Evolutionary conservation across 225 moss, liverwort and hornwort genomes (phyloP), one percentile per base, ranked within the genome.

Genomic region (Physcomitrellopsis africana): DNA sequence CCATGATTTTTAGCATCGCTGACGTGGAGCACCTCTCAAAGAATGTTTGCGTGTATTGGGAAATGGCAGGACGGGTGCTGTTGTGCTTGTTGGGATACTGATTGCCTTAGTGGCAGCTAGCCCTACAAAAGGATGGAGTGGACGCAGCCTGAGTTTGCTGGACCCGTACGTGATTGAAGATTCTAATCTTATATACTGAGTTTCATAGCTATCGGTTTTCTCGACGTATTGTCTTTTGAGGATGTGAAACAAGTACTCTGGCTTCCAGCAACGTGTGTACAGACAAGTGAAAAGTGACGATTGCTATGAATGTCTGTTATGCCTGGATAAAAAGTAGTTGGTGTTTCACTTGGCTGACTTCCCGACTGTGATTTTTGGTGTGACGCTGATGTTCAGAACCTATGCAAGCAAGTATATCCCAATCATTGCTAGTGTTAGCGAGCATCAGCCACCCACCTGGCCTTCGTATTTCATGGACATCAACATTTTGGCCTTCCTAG

Each of bases 401-500:
- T 99, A 99, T 78, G 99, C 99, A 74, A 99, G 99, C 93, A 99
- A 99, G 83, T 99, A 99, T 74, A 99, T 99, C 64, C 99, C 99
- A 43, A 99, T 99, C 20, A 99, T 99, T 83, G 99, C 99, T 2
- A 99, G 99, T 89, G 99, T 99, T 16, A 99, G 99, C 84, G 99
- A 99, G 72, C 99, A 99, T 88, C 99, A 99, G 80, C 99, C 99
- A 72, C 99, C 99, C 11, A 99, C 99, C 32, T 99, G 99, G 99
- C 99, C 99, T 58, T 99, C 99, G 60, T 99, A 99, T 84, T 99
- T 99, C 81, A 99, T 99, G 99, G 99, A 99, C 69, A 99, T 99
- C 90, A 99, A 95, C 76, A 92, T 99, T 72, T 76, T 99, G 78
- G 99, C 99, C 26, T 99, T 99, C 68, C 75, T 99, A 55, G 99